Evolutionary conservation across 23 red algal species (phyloP).

Genomic region (Gracilaria domingensis): DNA sequence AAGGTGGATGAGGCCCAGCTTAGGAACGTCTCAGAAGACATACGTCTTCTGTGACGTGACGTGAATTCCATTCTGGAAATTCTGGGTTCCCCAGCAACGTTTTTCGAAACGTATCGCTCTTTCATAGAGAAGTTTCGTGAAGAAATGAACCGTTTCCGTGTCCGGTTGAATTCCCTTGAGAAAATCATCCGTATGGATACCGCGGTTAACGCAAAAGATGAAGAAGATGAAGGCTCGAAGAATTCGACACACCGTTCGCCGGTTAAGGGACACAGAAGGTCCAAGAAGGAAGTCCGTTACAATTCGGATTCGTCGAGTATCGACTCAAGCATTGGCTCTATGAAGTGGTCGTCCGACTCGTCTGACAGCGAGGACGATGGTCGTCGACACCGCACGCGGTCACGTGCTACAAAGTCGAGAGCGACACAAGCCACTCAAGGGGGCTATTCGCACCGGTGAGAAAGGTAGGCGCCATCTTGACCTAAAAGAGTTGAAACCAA

Average conservation of each 20-base stretch:
- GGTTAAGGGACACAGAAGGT: not conserved
- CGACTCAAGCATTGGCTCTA: not conserved
- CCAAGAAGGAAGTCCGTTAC: not conserved
- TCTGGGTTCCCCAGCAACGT: not conserved
- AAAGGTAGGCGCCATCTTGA: slow-evolving; percentile 2
- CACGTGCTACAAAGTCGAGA: not conserved
- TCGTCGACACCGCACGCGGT: not conserved
- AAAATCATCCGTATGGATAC: not conserved
- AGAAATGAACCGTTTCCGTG: not conserved
- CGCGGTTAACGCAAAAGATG: not conserved
- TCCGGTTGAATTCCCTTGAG: not conserved
- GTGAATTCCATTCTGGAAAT: not conserved
- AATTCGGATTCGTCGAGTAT: not conserved
- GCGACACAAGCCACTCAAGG: not conserved
- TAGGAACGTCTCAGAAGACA: not conserved
- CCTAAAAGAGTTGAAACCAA: not conserved
- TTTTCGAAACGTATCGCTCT: not conserved
- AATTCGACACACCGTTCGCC: not conserved
- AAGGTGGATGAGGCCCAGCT: not conserved
- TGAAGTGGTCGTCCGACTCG: not conserved
- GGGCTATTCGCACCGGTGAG: not conserved
- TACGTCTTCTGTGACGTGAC: not conserved
- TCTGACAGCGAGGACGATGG: not conserved
- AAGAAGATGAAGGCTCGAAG: not conserved
- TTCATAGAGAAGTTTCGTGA: not conserved